These are phyloP conservation scores for Glutinoglossum americanum DNA, from an alignment of 495 filamentous ascomycete species.

Conservation along the genomic window DNA sequence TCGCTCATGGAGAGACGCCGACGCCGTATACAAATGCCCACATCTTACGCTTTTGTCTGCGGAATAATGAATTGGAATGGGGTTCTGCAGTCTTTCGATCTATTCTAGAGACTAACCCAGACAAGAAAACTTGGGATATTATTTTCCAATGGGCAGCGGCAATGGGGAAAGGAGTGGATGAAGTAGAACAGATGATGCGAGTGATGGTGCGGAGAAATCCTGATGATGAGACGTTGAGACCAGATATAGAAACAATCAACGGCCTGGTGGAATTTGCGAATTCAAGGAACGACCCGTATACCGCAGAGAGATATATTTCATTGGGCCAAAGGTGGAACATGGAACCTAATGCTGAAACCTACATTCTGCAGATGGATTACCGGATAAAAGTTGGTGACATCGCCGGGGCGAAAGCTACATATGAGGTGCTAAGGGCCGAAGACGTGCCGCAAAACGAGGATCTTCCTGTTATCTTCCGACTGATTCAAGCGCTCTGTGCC, in stretches of 20 bases:
- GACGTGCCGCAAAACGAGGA: constrained; percentile 31
- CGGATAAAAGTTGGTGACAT: constrained; percentile 47
- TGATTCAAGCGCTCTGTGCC: constrained; percentile 50
- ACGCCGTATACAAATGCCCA: constrained; percentile 24
- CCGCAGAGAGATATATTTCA: constrained; percentile 48
- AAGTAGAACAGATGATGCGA: constrained; percentile 44
- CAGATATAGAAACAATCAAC: constrained; percentile 56
- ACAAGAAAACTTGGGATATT: constrained; percentile 40
- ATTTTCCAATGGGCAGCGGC: constrained; percentile 57
- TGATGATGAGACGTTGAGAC: constrained; percentile 20
- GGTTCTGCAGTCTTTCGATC: constrained; percentile 38
- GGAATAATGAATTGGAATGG: constrained; percentile 38
- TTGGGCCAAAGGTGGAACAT: constrained; percentile 42
- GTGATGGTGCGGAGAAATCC: constrained; percentile 30
- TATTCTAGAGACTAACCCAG: constrained; percentile 25
- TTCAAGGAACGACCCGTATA: constrained; percentile 40
- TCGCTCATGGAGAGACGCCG: constrained; percentile 21
- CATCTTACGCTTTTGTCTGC: constrained; percentile 33
- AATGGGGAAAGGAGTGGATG: constrained; percentile 44
- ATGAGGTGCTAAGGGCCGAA: constrained; percentile 34
- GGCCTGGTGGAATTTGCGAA: constrained; percentile 51
- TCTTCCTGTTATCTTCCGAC: constrained; percentile 44
- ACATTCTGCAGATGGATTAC: constrained; percentile 54
- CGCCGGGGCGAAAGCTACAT: constrained; percentile 37
- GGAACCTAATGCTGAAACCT: constrained; percentile 38